Percentiles rank a stretch among this genome's conserved stretches.
Evolutionary conservation across 495 filamentous ascomycete genomes (phyloP).

Genomic region (Sphaerosporella brunnea): DNA sequence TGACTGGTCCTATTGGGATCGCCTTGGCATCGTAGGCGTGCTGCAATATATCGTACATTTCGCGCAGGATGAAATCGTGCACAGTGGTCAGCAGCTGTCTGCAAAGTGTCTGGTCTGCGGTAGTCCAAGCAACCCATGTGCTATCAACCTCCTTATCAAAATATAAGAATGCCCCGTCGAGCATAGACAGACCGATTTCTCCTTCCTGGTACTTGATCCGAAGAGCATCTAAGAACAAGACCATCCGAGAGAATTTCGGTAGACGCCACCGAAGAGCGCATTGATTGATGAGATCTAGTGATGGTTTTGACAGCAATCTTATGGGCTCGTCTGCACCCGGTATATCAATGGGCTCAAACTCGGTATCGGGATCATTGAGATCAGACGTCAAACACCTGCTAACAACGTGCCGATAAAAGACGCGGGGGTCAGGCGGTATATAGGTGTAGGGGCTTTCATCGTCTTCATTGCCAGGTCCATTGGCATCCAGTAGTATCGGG

Average conservation of each 20-base stretch:
- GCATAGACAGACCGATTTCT: constrained; percentile 58
- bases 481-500: no score
- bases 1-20: constrained; percentile 55
- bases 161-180: constrained; percentile 67
- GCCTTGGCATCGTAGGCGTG: constrained; percentile 79
- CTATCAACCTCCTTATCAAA: constrained; percentile 43
- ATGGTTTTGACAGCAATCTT: constrained; percentile 62
- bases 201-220: constrained; percentile 71
- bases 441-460: constrained; percentile 54
- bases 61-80: constrained; percentile 68
- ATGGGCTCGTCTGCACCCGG: constrained; percentile 35
- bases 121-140: constrained; percentile 56
- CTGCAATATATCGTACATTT: constrained; percentile 71
- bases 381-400: constrained; percentile 32
- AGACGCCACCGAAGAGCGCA: constrained; percentile 79
- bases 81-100: constrained; percentile 55
- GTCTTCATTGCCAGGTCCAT: constrained; percentile 26
- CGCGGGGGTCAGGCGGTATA: constrained; percentile 70
- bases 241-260: constrained; percentile 60
- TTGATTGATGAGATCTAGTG: constrained; percentile 67
- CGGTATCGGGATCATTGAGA: constrained; percentile 39
- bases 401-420: constrained; percentile 61
- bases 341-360: constrained; percentile 35
- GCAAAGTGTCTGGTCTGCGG: constrained; percentile 58
- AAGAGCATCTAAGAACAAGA: constrained; percentile 71